phyloP scores from a whole-genome alignment of 345 rosid genomes.

The Psidium friedrichsthalianum region DNA sequence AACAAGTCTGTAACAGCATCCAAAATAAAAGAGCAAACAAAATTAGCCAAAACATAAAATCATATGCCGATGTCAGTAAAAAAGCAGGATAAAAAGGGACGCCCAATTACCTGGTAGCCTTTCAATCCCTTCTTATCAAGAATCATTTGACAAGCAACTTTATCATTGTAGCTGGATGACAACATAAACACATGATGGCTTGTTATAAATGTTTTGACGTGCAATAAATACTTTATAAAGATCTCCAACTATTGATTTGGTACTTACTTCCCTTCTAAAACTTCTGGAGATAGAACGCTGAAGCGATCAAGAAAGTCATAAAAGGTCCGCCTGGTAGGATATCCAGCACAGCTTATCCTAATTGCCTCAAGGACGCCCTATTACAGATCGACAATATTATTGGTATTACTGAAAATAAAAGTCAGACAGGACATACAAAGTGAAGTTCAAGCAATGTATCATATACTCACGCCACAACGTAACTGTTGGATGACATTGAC shows the following conservation, averaged over 20 bases:
- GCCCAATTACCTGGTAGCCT: slow-evolving; percentile 77
- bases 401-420: background rate
- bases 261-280: slow-evolving; percentile 42
- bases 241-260: background rate
- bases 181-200: background rate
- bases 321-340: slow-evolving; percentile 42
- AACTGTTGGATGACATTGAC: slow-evolving; percentile 81
- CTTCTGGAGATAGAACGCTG: slow-evolving; percentile 43
- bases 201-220: background rate
- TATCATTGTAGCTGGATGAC: slow-evolving; percentile 61
- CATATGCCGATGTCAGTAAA: background rate
- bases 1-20: background rate
- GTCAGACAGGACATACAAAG: background rate
- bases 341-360: slow-evolving; percentile 49
- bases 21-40: background rate
- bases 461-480: slow-evolving; percentile 92
- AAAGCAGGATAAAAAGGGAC: background rate
- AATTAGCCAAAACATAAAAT: background rate
- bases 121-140: slow-evolving; percentile 79
- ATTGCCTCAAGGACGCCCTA: slow-evolving; percentile 52
- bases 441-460: background rate
- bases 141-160: slow-evolving; percentile 82
- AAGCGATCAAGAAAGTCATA: slow-evolving; percentile 43
- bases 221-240: background rate
- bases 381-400: background rate